Evolutionary conservation across 345 rosid species (phyloP), one percentile per base, ranked within the genome.

Genomic region (Psidium friedrichsthalianum): DNA sequence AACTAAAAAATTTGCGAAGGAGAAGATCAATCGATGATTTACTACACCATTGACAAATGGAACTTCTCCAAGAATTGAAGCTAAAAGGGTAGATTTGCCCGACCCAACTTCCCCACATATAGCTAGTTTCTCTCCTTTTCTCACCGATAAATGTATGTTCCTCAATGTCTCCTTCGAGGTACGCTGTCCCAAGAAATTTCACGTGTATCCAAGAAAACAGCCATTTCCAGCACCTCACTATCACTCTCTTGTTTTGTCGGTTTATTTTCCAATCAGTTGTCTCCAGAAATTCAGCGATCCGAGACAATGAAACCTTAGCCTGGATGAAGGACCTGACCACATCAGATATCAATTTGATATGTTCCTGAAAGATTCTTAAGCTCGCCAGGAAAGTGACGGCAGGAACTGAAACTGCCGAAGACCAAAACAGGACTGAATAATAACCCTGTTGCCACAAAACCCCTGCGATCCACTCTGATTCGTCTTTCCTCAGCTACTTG

Each of bases 91-190:
- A 57, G 95, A 92, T 88, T 93, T 93, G 12, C 95, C 93, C 7
- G 95, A 91, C 42, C 95, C 94, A 54, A 93, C 94, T 82, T 92
- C 94, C 55, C 94, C 95, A 85, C 94, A 93, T 51, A 91, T 89
- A 2, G 95, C 94, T 18, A 93, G 86, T 78, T 93, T 92, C 80
- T 90, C 90, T 36, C 90, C 92, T 56, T 52, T 83, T 86, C 81
- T 87, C 51, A 89, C 90, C 3, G 52, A 83, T 85, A 93, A 54
- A 74, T 89, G 84, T 49, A 93, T 86, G 74, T 89, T 85, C 85
- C 86, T 87, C 74, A 92, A 44, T 27, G 93, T 84, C 9, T 92
- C 74, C 86, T 54, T 90, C 11, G 85, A 84, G 74, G 90, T 58
- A 52, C 76, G 42, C 56, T 25, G 18, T 87, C 92, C 94, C 95